Conservation (phyloP, 31 red algal species). For the Bonnemaisonia californica region DNA sequence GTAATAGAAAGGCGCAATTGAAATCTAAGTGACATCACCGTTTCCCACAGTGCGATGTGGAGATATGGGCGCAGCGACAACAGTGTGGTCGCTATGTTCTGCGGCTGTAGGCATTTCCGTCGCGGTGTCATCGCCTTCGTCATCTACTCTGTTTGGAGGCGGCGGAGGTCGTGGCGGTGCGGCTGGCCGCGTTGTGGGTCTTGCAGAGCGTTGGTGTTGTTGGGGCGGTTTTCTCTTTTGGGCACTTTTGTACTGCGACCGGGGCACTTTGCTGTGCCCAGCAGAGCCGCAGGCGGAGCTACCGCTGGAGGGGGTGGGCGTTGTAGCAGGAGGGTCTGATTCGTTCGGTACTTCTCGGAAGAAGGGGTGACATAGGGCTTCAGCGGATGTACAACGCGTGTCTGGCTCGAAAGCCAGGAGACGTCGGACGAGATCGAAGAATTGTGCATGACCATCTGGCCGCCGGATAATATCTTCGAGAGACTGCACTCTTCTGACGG, state of each 20-base stretch:
- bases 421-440: conserved; percentile 74
- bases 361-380: conserved; percentile 83
- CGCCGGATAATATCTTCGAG: conserved; percentile 59
- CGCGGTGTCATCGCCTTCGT: conserved; percentile 29
- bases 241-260: background rate
- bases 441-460: conserved; percentile 50
- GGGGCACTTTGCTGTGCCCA: background rate
- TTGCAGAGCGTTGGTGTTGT: background rate
- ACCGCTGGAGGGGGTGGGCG: conserved; percentile 36
- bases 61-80: conserved; percentile 5
- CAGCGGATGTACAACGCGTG: conserved; percentile 69
- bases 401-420: conserved; percentile 78
- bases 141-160: conserved; percentile 1
- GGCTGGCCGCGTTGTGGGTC: background rate
- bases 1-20: no score
- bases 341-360: conserved; percentile 34
- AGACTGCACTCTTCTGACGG: conserved; percentile 48
- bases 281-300: conserved; percentile 28
- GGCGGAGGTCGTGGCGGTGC: background rate
- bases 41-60: conserved; percentile 7
- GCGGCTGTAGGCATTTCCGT: conserved; percentile 6
- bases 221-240: background rate
- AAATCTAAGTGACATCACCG: background rate
- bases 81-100: conserved; percentile 34
- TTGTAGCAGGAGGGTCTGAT: conserved; percentile 27